Base-by-base conservation (phyloP, 306 rosid genomes). In the Crotalaria pallida region DNA sequence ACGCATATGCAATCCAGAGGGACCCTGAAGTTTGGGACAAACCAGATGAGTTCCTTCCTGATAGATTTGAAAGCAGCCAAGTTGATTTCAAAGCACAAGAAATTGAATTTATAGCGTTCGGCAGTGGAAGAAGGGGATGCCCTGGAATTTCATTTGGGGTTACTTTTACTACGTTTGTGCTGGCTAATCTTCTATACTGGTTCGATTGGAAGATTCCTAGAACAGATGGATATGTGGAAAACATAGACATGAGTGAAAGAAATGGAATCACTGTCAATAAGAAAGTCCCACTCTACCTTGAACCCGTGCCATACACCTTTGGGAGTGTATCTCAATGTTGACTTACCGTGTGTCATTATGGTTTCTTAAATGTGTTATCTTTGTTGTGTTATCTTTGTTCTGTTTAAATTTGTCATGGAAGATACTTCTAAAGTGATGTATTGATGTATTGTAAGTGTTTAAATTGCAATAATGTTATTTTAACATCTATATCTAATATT, bases 151-250 rank as follows among this genome's bases (percentile, higher is more conserved):
- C 56, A 4, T 65, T 65, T 45, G 70, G 26, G 6, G 1, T 65
- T 9, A 23, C 70, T 0, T 44, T 38, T 0, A 12, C 8, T 15
- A 55, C 21, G 2, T 26, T 8, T 45, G 16, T 26, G 16, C 23
- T 65, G 0, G 70, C 43, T 45, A 65, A 24, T 65, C 27, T 45
- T n/a, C 2, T 65, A 1, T 65, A 65, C 26, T 65, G 57, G 70
- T 65, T 86, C 29, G 86, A 75, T 15, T 86, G 86, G 88, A 66
- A 75, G 70, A 55, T 80, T 6, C 65, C 78, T 3, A 31, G 11
- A 26, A 17, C 29, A 4, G 53, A 10, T 7, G 33, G 0, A 6
- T 4, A 4, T 9, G 7, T 10, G 1, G 13, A 44, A 12, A 60
- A 61, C 27, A 7, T 82, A 48, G 84, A 79, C 43, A 79, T 77